Evolutionary conservation across 2,329 filamentous ascomycete genomes (phyloP).

Genomic region (Aspergillus calidoustus): DNA sequence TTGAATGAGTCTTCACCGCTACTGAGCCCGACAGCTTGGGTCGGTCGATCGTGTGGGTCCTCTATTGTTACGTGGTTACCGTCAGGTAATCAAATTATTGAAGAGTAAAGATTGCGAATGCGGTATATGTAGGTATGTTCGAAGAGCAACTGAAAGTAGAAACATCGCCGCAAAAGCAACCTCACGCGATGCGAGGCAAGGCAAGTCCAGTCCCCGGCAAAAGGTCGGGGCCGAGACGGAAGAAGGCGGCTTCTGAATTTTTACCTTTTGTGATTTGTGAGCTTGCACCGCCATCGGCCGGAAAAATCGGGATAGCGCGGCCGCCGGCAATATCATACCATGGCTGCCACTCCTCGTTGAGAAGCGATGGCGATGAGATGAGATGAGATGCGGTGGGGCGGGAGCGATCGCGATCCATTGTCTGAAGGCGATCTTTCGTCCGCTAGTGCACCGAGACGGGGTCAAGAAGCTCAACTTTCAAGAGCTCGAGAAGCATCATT

Average conservation of each 20-base stretch:
- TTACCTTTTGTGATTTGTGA: background rate
- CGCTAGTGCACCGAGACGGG: background rate
- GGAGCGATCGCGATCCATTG: slow-evolving; percentile 11
- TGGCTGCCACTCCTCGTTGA: background rate
- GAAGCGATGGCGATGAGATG: background rate
- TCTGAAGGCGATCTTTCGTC: background rate
- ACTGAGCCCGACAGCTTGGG: slow-evolving; percentile 16
- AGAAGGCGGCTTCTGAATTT: background rate
- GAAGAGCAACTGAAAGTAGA: background rate
- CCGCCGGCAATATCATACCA: background rate
- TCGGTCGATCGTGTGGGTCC: slow-evolving; percentile 7
- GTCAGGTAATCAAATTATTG: background rate
- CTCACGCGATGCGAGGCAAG: background rate
- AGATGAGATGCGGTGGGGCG: background rate
- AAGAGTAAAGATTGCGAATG: background rate
- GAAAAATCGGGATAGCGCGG: background rate
- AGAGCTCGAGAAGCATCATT: background rate
- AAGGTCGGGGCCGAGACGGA: background rate
- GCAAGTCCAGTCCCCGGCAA: too few relatives aligned
- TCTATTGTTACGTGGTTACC: background rate
- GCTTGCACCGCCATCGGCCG: too few relatives aligned
- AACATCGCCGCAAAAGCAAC: background rate
- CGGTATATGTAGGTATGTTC: background rate
- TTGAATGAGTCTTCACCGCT: slow-evolving; percentile 5
- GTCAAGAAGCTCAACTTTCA: background rate